These are phyloP conservation scores for Boletellus deceptivus DNA, from an alignment of 1,284 basidiomycete genomes.

Conservation along the genomic window DNA sequence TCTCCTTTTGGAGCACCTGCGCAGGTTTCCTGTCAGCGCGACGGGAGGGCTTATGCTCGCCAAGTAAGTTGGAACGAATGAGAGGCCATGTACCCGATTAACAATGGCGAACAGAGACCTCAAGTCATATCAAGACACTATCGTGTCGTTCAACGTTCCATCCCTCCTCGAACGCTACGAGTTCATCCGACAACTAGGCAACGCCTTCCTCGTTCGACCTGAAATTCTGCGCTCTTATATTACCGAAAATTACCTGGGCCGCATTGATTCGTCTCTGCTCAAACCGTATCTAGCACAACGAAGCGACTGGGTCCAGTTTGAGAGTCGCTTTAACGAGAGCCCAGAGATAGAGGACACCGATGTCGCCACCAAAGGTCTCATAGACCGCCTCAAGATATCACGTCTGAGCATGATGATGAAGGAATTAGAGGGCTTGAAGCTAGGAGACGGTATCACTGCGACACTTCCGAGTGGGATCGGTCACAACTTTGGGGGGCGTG, in stretches of 20 bases:
- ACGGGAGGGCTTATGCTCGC: constrained; percentile 98
- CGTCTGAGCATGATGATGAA: constrained; percentile 81
- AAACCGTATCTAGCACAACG: constrained; percentile 91
- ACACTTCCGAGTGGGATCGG: constrained; percentile 52
- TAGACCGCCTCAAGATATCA: constrained; percentile 65
- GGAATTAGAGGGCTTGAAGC: constrained; percentile 67
- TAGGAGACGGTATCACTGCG: constrained; percentile 59
- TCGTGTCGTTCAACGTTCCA: constrained; percentile 78
- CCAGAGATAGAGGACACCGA: constrained; percentile 47
- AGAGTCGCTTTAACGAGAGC: constrained; percentile 69
- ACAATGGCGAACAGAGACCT: constrained; percentile 66
- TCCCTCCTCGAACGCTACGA: constrained; percentile 94
- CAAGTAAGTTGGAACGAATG: constrained; percentile 59
- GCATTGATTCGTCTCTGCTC: constrained; percentile 85
- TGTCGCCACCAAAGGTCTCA: constrained; percentile 49
- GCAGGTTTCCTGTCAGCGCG: constrained; percentile 95
- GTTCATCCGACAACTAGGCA: constrained; percentile 96
- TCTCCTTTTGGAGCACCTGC: constrained; percentile 89
- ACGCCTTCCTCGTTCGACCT: constrained; percentile 92
- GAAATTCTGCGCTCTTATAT: constrained; percentile 93
- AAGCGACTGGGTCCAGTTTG: constrained; percentile 84
- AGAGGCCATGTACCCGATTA: background rate
- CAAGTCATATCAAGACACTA: constrained; percentile 93
- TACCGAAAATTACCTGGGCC: constrained; percentile 86
- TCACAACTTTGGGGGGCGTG: constrained; percentile 46